Percentiles rank a stretch among this genome's conserved stretches.
These are phyloP conservation scores for Alternaria atra DNA, from an alignment of 2,329 filamentous ascomycete species.

Conservation along the genomic window DNA sequence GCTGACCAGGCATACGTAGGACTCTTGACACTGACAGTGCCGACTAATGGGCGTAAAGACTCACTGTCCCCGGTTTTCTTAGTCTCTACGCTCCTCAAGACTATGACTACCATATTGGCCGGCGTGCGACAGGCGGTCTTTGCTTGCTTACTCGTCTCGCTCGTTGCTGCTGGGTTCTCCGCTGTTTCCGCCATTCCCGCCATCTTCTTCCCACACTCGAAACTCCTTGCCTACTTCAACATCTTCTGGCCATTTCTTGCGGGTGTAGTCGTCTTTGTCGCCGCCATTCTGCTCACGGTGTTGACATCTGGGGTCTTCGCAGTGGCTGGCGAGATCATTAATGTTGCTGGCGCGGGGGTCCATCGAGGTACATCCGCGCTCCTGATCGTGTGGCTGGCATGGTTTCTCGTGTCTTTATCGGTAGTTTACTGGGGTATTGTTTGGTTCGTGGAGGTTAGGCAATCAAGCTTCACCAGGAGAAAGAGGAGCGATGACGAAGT, in stretches of 20 bases:
- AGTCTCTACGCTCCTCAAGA: neutral
- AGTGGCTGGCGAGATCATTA: slow-evolving; percentile 15
- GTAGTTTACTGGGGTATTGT: slow-evolving; percentile 31
- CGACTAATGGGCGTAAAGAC: neutral
- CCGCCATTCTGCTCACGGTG: slow-evolving; percentile 23
- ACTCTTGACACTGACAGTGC: neutral
- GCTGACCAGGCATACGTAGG: neutral
- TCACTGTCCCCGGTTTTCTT: neutral
- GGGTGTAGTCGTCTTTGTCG: slow-evolving; percentile 17
- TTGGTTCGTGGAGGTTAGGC: slow-evolving; percentile 41
- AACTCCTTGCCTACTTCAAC: slow-evolving; percentile 32
- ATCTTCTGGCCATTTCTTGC: slow-evolving; percentile 25
- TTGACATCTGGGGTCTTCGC: slow-evolving; percentile 15
- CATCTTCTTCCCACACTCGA: slow-evolving; percentile 31
- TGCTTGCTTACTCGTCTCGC: slow-evolving; percentile 29
- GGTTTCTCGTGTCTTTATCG: slow-evolving; percentile 14
- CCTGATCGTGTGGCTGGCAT: slow-evolving; percentile 33
- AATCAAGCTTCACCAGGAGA: slow-evolving; percentile 24
- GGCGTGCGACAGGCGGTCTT: slow-evolving; percentile 21
- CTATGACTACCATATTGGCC: neutral
- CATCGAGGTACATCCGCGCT: slow-evolving; percentile 19
- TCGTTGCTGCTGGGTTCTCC: slow-evolving; percentile 22
- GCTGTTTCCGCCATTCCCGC: slow-evolving; percentile 23
- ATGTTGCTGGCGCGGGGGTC: slow-evolving; percentile 19
- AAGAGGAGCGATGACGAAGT: slow-evolving; percentile 28